phyloP scores from a whole-genome alignment of 2,329 filamentous ascomycete species.

The Shiraia bambusicola region DNA sequence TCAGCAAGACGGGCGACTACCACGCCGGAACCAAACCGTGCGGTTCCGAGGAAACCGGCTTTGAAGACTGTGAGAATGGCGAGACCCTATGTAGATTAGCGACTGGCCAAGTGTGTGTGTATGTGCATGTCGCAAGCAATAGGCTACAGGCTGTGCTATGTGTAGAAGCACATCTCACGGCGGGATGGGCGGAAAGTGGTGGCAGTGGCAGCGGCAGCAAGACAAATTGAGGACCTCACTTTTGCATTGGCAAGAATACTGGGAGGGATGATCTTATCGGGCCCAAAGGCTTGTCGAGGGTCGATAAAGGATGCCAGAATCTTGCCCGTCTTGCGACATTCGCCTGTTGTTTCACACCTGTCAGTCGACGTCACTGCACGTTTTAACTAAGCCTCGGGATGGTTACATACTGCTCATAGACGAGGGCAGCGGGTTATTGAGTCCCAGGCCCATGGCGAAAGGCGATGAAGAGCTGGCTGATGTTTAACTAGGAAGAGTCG shows the following conservation, averaged over 20 bases:
- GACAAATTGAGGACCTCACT: constrained; percentile 53
- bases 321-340: constrained; percentile 96
- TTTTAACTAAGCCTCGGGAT: constrained; percentile 2
- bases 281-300: constrained; percentile 87
- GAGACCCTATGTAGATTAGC: constrained; percentile 59
- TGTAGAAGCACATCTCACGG: constrained; percentile 7
- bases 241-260: constrained; percentile 88
- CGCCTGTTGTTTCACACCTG: constrained; percentile 61
- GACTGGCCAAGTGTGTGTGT: not conserved
- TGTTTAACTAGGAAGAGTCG: not conserved
- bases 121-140: not conserved
- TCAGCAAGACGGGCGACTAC: constrained; percentile 78
- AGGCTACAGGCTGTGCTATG: constrained; percentile 4
- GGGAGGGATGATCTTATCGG: constrained; percentile 95
- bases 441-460: constrained; percentile 47
- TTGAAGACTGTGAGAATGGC: constrained; percentile 85
- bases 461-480: constrained; percentile 5
- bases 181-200: constrained; percentile 5
- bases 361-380: constrained; percentile 38
- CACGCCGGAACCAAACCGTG: constrained; percentile 77
- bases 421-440: constrained; percentile 58
- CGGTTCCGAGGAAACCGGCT: constrained; percentile 81
- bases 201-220: constrained; percentile 1
- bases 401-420: constrained; percentile 53
- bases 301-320: constrained; percentile 95